Base-by-base conservation (phyloP, 2,329 filamentous ascomycete genomes). In the Chaetomiaceae sp. region DNA sequence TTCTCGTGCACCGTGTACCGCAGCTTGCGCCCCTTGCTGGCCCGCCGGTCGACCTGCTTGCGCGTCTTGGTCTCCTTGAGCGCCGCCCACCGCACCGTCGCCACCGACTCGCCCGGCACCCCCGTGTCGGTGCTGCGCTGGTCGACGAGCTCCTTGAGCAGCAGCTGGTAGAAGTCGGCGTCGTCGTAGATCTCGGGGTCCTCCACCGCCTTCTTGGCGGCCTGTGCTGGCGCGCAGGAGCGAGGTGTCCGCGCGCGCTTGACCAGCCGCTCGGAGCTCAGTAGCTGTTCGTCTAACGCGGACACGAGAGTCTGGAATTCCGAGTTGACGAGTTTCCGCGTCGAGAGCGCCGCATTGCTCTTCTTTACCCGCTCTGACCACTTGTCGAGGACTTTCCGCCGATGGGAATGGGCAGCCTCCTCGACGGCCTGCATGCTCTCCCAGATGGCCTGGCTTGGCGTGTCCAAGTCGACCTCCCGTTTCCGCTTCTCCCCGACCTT, bases 1-100 rank as follows among this genome's bases (percentile, higher is more conserved):
- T 97, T 97, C 75, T 97, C 92, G 67, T 97, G 91, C 42, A 96
- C 90, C 15, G 89, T 94, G 71, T 92, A 99, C 36, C 90, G 81
- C 79, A 99, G 82, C 75, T 96, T 96, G 46, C 94, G 79, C 6
- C 94, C 94, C 72, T 97, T 97, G 68, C 89, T 95, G 0, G 94
- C 94, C 68, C 91, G 94, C 19, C 91, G 91, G 69, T 99, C 94
- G 4, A 97, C 88, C 27, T 85, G 81, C 66, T 89, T 88, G 71
- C 88, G 87, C 54, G 87, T 80, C 76, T 92, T 95, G 51, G 84
- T 85, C 64, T 91, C 87, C 66, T 87, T 83, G 36, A 83, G 79
- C 33, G 87, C 84, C 17, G 84, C 82, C 75, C 85, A 84, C 60
- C 82, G 78, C 25, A 83, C 75, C 4, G 78, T 80, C 1, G 79